phyloP scores from a whole-genome alignment of 306 rosid species.

The Crataegus laevigata region DNA sequence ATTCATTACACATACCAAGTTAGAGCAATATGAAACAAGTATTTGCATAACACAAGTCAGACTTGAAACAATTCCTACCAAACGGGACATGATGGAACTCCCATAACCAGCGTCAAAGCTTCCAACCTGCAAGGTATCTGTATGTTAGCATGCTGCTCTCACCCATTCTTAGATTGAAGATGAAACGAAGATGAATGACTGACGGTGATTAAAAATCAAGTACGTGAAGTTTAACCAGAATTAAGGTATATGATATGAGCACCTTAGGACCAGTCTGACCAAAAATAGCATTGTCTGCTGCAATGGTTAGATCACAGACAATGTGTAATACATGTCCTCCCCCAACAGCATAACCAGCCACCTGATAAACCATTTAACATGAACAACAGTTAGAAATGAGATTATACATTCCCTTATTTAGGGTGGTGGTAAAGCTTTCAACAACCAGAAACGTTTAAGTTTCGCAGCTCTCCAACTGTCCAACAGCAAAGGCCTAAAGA shows the following conservation, averaged over 20 bases:
- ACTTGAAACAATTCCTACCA: slow-evolving; percentile 41
- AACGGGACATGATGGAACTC: slow-evolving; percentile 87
- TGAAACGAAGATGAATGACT: not conserved
- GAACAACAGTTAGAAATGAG: not conserved
- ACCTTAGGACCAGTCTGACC: slow-evolving; percentile 99
- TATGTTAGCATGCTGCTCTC: not conserved
- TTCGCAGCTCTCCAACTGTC: not conserved
- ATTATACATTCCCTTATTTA: not conserved
- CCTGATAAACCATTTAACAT: slow-evolving; percentile 31
- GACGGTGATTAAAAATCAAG: not conserved
- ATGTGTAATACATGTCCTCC: slow-evolving; percentile 83
- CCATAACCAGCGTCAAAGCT: slow-evolving; percentile 99
- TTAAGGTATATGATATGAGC: not conserved
- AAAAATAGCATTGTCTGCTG: slow-evolving; percentile 84
- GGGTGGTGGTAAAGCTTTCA: not conserved
- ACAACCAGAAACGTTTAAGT: not conserved
- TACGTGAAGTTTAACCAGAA: not conserved
- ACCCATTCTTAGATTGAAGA: not conserved
- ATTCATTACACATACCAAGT: not conserved
- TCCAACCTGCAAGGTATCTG: slow-evolving; percentile 52
- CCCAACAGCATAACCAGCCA: slow-evolving; percentile 91
- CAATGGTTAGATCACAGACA: slow-evolving; percentile 90
- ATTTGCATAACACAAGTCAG: not conserved
- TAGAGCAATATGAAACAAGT: not conserved
- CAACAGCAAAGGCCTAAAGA: not conserved